Evolutionary conservation across 306 rosid genomes (phyloP).

Genomic region (Pachyrhizus erosus): DNA sequence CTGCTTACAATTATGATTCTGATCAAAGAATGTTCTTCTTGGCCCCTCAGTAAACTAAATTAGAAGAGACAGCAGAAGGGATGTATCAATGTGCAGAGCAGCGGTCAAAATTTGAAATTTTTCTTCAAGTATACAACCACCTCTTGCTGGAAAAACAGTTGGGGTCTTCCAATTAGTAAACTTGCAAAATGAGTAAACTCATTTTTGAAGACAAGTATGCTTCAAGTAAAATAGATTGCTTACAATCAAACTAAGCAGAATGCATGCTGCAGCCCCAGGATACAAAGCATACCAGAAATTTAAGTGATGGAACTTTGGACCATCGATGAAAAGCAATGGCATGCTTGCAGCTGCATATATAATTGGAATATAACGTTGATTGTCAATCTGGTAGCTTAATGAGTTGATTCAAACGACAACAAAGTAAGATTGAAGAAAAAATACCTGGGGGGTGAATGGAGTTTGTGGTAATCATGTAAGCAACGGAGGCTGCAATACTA

Average conservation of each 20-base stretch:
- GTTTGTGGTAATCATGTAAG: conserved; percentile 82
- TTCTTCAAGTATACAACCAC: conserved; percentile 74
- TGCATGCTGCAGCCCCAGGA: conserved; percentile 81
- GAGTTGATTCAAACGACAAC: conserved; percentile 1
- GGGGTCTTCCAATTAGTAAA: conserved; percentile 4
- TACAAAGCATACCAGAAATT: conserved; percentile 82
- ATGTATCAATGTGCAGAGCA: conserved; percentile 4
- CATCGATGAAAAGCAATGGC: conserved; percentile 92
- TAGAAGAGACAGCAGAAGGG: conserved; percentile 17
- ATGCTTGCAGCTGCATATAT: conserved; percentile 79
- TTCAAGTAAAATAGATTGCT: conserved; percentile 40
- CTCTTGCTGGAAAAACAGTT: conserved; percentile 72
- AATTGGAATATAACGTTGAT: neutral
- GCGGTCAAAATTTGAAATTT: conserved; percentile 72
- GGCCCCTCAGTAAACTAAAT: conserved; percentile 17
- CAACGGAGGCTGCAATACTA: conserved; percentile 78
- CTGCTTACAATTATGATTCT: conserved; percentile 36
- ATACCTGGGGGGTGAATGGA: conserved; percentile 88
- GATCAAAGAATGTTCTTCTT: conserved; percentile 34
- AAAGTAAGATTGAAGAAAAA: neutral
- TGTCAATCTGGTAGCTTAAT: neutral
- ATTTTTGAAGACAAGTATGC: neutral
- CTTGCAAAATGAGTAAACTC: neutral
- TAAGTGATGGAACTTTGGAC: conserved; percentile 76
- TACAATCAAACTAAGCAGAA: conserved; percentile 80